Evolutionary conservation across 148 eudicot genomes (phyloP).

Genomic region (Fallopia convolvulus): DNA sequence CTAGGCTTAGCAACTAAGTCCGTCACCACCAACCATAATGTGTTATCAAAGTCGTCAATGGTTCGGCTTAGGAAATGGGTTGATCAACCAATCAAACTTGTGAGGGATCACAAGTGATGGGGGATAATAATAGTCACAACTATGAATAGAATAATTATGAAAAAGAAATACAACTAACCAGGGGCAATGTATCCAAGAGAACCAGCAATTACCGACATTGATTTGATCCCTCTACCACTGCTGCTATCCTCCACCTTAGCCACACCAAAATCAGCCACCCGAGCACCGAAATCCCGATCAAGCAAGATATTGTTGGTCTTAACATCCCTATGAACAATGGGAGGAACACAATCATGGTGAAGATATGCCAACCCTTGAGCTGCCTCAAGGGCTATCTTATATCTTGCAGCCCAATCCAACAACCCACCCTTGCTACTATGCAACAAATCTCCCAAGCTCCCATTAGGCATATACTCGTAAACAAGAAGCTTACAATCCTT

Average conservation of each 20-base stretch:
- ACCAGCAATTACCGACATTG: constrained; percentile 93
- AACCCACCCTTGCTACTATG: constrained; percentile 68
- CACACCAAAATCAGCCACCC: constrained; percentile 89
- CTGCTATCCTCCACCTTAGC: constrained; percentile 64
- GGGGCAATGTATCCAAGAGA: constrained; percentile 97
- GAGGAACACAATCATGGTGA: constrained; percentile 89
- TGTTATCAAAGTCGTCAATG: too few relatives aligned
- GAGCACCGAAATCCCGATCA: constrained; percentile 71
- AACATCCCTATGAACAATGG: constrained; percentile 85
- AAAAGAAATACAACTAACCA: constrained; percentile 44
- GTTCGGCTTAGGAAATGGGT: too few relatives aligned
- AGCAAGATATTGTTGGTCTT: constrained; percentile 77
- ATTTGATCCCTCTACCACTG: constrained; percentile 59
- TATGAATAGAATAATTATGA: not conserved
- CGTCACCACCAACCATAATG: too few relatives aligned
- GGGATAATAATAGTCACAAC: too few relatives aligned
- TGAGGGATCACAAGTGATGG: too few relatives aligned
- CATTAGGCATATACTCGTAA: constrained; percentile 91
- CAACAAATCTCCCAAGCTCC: constrained; percentile 83
- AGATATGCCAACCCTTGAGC: constrained; percentile 87
- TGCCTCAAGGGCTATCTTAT: constrained; percentile 59
- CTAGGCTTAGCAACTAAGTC: too few relatives aligned
- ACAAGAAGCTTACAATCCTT: constrained; percentile 67
- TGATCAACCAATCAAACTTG: too few relatives aligned
- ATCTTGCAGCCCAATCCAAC: constrained; percentile 79